phyloP scores from a whole-genome alignment of 148 eudicot species.

The Amaranthus palmeri region DNA sequence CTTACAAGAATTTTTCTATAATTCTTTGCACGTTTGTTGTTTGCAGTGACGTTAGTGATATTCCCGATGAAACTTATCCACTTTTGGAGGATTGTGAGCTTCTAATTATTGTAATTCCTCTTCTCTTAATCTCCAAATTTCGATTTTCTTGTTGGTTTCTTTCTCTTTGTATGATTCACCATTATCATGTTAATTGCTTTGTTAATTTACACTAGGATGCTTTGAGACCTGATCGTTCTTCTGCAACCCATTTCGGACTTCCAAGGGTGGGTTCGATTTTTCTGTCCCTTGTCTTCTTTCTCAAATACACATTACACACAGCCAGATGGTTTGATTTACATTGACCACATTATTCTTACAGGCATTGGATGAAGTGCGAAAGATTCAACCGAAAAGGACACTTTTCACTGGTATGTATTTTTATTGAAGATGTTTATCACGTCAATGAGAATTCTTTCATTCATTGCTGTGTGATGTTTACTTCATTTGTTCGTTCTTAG shows the following conservation, averaged over 20 bases:
- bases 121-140: slow-evolving; percentile 5
- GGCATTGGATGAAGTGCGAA: slow-evolving; percentile 93
- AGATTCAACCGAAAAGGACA: slow-evolving; percentile 81
- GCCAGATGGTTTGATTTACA: neutral
- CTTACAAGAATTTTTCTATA: neutral
- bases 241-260: slow-evolving; percentile 99
- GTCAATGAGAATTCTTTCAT: neutral
- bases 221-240: slow-evolving; percentile 82
- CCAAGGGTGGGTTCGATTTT: slow-evolving; percentile 50
- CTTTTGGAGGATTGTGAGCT: slow-evolving; percentile 83
- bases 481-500: neutral
- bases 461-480: neutral
- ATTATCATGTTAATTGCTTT: neutral
- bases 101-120: slow-evolving; percentile 60
- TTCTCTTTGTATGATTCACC: slow-evolving; percentile 2
- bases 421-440: neutral
- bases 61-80: slow-evolving; percentile 91
- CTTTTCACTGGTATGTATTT: slow-evolving; percentile 81
- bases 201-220: slow-evolving; percentile 58
- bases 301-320: neutral
- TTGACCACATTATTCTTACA: slow-evolving; percentile 23
- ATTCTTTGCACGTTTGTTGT: neutral
- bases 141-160: neutral
- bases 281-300: neutral
- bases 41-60: slow-evolving; percentile 93